Base-by-base conservation (phyloP, 2,329 filamentous ascomycete species). In the Metarhizium guizhouense region DNA sequence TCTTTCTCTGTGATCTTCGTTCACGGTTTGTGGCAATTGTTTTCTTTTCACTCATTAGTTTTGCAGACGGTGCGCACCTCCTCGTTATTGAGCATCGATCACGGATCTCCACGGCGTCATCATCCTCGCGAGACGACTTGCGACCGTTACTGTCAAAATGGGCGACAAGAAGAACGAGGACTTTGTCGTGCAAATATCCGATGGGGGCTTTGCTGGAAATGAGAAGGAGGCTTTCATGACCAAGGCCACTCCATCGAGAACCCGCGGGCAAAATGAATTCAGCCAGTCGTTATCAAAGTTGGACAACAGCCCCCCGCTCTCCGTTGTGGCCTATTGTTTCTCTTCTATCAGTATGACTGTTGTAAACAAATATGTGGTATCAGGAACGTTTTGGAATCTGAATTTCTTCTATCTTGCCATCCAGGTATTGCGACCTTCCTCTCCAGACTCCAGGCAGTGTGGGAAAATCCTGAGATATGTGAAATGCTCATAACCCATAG, bases 281-380 rank as follows among this genome's bases (percentile, higher is more conserved):
- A 25, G 45, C 38, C 53, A 54, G 49, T 58, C 43, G 57, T 59
- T 78, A 47, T 70, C 76, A 59, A 74, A 76, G 64, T 70, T 90
- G 59, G 81, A 86, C 65, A 90, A 91, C 74, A 94, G 84, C 72
- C 89, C 91, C 16, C 76, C 83, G 49, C 70, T 94, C 51, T 91
- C 93, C 25, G 88, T 99, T 64, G 69, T 95, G 61, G 84, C 89
- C 51, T 99, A 99, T 78, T 99, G 94, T 73, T 78, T 88, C 66
- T 90, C 93, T 54, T 96, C 92, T n/a, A 99, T 99, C 69, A 83
- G 93, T 72, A 99, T 99, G 94, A 99, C 94, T 7, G 89, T 96
- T n/a, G 94, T 95, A 72, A 99, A 99, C 77, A 99, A 99, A 80
- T 99, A 95, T 72, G 92, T 96, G 60, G 84, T 99, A 50, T 96